Percentiles rank a stretch among this genome's conserved stretches.
Evolutionary conservation across 768 basidiomycete genomes (phyloP).

Genomic region (Bullera alba): DNA sequence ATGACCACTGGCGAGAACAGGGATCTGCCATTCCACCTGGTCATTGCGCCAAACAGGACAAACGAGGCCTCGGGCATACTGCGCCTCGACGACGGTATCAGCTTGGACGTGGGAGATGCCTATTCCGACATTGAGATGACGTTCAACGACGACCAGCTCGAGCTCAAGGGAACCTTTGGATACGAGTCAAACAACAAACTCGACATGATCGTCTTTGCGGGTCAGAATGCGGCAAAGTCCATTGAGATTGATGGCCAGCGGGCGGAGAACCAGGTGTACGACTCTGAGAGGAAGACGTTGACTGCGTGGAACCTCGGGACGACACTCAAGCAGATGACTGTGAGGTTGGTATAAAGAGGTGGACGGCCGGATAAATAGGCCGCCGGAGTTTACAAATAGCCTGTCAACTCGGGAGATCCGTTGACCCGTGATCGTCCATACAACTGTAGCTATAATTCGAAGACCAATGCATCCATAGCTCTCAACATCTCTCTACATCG

Average conservation of each 20-base stretch:
- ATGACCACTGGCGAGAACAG: not conserved
- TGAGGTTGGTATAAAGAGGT: not conserved
- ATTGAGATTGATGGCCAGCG: not conserved
- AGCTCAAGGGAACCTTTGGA: not conserved
- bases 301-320: not conserved
- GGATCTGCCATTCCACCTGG: not conserved
- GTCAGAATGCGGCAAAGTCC: not conserved
- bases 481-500: no score
- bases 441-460: no score
- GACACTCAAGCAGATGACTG: not conserved
- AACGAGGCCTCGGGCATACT: not conserved
- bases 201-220: conserved; percentile 3
- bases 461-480: no score
- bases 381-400: no score
- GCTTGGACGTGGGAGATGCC: not conserved
- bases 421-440: no score
- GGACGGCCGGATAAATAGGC: no score
- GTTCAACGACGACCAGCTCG: not conserved
- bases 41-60: conserved; percentile 1
- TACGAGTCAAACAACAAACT: not conserved
- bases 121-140: conserved; percentile 1
- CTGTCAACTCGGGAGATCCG: no score
- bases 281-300: not conserved
- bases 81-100: conserved; percentile 2
- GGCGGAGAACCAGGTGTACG: not conserved